Conservation (phyloP, 2,329 filamentous ascomycete species). For the Pseudocercospora musae region DNA sequence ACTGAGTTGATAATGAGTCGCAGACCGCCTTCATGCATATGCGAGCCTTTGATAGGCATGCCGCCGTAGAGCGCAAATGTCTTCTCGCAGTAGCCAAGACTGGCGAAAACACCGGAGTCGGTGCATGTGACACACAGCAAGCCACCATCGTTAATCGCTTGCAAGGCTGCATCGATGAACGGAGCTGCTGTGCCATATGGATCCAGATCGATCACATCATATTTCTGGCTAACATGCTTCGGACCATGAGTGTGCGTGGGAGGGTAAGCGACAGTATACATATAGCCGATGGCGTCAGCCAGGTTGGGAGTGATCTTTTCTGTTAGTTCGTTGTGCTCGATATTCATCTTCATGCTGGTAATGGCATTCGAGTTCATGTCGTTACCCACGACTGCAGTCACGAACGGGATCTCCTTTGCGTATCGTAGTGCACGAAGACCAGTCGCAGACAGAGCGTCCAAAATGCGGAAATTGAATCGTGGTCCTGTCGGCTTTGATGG, state of each 20-base stretch:
- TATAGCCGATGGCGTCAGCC: slow-evolving; percentile 83
- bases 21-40: slow-evolving; percentile 85
- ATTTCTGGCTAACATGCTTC: slow-evolving; percentile 50
- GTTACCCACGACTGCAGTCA: slow-evolving; percentile 62
- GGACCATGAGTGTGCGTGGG: slow-evolving; percentile 34
- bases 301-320: slow-evolving; percentile 69
- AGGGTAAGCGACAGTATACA: slow-evolving; percentile 63
- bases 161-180: slow-evolving; percentile 87
- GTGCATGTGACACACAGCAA: slow-evolving; percentile 95
- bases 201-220: slow-evolving; percentile 94
- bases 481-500: slow-evolving; percentile 30
- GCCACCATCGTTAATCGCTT: slow-evolving; percentile 82
- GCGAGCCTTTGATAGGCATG: slow-evolving; percentile 75
- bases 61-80: slow-evolving; percentile 92
- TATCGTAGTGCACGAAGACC: slow-evolving; percentile 89
- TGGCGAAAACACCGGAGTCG: slow-evolving; percentile 92
- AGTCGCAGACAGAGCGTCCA: slow-evolving; percentile 92
- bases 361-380: slow-evolving; percentile 63
- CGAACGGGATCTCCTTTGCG: slow-evolving; percentile 74
- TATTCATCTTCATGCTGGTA: slow-evolving; percentile 74
- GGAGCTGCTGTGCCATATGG: slow-evolving; percentile 91
- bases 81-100: slow-evolving; percentile 91
- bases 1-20: slow-evolving; percentile 82
- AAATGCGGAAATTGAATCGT: slow-evolving; percentile 76
- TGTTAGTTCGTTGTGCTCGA: slow-evolving; percentile 73